phyloP scores from a whole-genome alignment of 2,329 filamentous ascomycete species.

The Cercospora berteroae region DNA sequence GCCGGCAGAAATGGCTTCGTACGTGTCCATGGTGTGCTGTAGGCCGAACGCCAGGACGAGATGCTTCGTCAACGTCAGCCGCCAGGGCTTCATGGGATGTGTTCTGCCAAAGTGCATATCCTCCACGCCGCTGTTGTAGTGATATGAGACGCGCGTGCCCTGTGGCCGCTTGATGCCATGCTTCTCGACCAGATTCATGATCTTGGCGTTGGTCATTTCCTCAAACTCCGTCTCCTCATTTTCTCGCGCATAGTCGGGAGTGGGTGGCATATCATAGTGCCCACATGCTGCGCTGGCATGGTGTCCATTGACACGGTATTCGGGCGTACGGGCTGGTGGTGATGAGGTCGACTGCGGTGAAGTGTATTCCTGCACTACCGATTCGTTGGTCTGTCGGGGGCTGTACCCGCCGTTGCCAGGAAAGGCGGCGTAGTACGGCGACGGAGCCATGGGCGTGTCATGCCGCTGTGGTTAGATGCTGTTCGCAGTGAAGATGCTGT shows the following conservation, averaged over 20 bases:
- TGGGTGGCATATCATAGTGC: slow-evolving; percentile 26
- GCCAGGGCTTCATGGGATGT: slow-evolving; percentile 99
- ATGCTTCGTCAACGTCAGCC: slow-evolving; percentile 89
- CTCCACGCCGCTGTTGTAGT: slow-evolving; percentile 92
- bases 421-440: slow-evolving; percentile 5
- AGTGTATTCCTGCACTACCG: slow-evolving; percentile 11
- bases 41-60: slow-evolving; percentile 93
- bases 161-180: slow-evolving; percentile 75
- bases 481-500: background rate
- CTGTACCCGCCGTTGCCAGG: slow-evolving; percentile 8
- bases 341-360: slow-evolving; percentile 5
- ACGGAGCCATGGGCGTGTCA: slow-evolving; percentile 5
- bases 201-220: slow-evolving; percentile 50
- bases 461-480: background rate
- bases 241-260: slow-evolving; percentile 50
- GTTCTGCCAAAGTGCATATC: slow-evolving; percentile 95
- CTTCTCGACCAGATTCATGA: slow-evolving; percentile 54
- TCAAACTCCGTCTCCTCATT: slow-evolving; percentile 41
- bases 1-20: slow-evolving; percentile 77
- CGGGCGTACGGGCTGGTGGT: background rate
- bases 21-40: slow-evolving; percentile 95
- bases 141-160: slow-evolving; percentile 90
- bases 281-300: background rate
- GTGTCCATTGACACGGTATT: slow-evolving; percentile 5
- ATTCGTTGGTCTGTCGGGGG: slow-evolving; percentile 5